A percentile compares a stretch with the other conserved stretches of the same genome.
Conservation (phyloP, 2,329 filamentous ascomycete species). For the Thelonectria discophora region DNA sequence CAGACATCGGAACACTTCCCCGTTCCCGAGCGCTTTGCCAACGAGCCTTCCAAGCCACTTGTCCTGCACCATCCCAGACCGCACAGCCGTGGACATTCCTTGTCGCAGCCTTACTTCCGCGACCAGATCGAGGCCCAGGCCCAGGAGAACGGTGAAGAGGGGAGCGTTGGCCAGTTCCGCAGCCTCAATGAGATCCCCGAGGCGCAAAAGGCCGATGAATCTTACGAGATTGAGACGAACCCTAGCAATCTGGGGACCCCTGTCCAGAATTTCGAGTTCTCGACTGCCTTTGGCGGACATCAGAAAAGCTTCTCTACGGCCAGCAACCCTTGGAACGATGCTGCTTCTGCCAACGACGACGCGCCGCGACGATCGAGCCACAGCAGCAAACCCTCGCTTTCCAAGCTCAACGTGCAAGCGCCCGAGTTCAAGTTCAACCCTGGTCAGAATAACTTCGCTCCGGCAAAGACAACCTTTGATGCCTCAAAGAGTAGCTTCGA, state of each 20-base stretch:
- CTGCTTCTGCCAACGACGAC: constrained; percentile 51
- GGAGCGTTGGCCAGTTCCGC: constrained; percentile 51
- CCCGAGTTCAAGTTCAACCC: constrained; percentile 86
- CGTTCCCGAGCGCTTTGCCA: constrained; percentile 61
- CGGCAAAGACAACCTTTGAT: constrained; percentile 82
- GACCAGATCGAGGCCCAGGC: constrained; percentile 62
- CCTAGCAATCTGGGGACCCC: constrained; percentile 77
- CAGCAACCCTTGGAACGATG: constrained; percentile 72
- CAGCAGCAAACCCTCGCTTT: constrained; percentile 73
- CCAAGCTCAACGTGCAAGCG: constrained; percentile 87
- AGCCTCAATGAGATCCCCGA: constrained; percentile 54
- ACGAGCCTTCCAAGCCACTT: constrained; percentile 61
- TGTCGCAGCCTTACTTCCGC: constrained; percentile 72
- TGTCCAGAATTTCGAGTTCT: constrained; percentile 59
- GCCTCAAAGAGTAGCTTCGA: constrained; percentile 52
- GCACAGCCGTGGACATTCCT: constrained; percentile 76
- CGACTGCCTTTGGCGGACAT: constrained; percentile 57
- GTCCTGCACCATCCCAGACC: constrained; percentile 76
- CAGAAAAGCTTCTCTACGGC: constrained; percentile 63
- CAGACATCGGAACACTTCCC: constrained; percentile 60
- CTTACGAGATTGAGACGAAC: constrained; percentile 76
- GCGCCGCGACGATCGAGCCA: constrained; percentile 59
- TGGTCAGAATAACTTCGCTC: constrained; percentile 47
- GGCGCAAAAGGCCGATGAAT: constrained; percentile 58
- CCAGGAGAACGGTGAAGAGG: constrained; percentile 50